These are phyloP conservation scores for Guadua angustifolia DNA, from an alignment of 176 grass and related monocot species.

Conservation along the genomic window DNA sequence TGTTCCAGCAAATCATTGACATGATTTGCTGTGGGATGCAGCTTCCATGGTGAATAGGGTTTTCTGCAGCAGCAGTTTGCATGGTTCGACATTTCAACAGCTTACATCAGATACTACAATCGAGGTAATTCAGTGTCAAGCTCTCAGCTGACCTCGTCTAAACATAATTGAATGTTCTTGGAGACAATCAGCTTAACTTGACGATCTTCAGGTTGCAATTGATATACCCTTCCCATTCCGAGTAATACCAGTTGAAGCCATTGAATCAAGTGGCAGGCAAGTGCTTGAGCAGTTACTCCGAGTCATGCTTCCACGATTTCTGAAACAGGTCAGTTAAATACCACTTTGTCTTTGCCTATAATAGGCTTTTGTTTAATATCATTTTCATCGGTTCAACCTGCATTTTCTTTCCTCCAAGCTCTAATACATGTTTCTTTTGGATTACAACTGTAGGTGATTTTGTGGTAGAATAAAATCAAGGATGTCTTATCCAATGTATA, in stretches of 20 bases:
- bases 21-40: slow-evolving; percentile 96
- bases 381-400: neutral
- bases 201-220: slow-evolving; percentile 72
- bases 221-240: slow-evolving; percentile 88
- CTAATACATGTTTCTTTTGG: neutral
- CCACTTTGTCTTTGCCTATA: neutral
- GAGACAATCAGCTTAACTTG: slow-evolving; percentile 24
- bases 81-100: slow-evolving; percentile 52
- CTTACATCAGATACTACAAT: slow-evolving; percentile 92
- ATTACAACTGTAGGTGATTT: slow-evolving; percentile 16
- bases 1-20: slow-evolving; percentile 92
- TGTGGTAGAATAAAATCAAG: neutral
- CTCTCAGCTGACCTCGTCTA: neutral
- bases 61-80: slow-evolving; percentile 62
- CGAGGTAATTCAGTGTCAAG: slow-evolving; percentile 55
- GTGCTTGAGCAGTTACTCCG: slow-evolving; percentile 81
- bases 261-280: slow-evolving; percentile 91
- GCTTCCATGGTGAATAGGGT: slow-evolving; percentile 98
- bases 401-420: slow-evolving; percentile 27
- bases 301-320: slow-evolving; percentile 93
- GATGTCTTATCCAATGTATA: neutral
- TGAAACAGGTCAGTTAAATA: slow-evolving; percentile 64
- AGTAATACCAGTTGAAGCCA: slow-evolving; percentile 74
- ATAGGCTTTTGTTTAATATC: neutral
- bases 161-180: neutral